Evolutionary conservation across 140 eudicot genomes (phyloP).

Genomic region (Flaveria floridana): DNA sequence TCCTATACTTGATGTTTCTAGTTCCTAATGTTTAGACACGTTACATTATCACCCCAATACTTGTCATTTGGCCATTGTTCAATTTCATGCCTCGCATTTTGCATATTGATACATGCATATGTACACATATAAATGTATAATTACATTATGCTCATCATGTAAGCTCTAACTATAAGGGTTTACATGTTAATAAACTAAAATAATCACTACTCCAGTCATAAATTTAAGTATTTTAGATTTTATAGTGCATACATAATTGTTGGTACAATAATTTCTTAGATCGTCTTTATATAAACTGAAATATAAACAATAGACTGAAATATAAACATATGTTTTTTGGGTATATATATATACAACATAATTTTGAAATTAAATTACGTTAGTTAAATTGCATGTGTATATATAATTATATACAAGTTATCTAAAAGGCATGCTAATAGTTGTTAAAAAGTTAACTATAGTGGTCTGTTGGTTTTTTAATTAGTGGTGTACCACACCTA

Average conservation of each 20-base stretch:
- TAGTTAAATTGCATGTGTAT: neutral
- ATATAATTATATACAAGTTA: no score
- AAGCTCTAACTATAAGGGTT: neutral
- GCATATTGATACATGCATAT: neutral
- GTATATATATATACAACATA: neutral
- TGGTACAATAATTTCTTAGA: neutral
- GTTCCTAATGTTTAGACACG: neutral
- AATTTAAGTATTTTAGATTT: neutral
- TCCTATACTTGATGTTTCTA: neutral
- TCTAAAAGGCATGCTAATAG: neutral
- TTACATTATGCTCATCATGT: neutral
- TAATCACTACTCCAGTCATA: neutral
- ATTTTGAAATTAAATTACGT: no score
- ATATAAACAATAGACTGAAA: neutral
- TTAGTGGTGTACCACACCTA: neutral
- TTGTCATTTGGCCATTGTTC: neutral
- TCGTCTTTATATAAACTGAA: neutral
- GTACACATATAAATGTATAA: neutral
- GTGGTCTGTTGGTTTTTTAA: neutral
- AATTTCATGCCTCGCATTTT: neutral
- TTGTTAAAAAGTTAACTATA: neutral
- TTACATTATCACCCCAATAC: slow-evolving; percentile 6
- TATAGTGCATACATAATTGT: neutral
- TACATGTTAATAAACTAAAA: neutral
- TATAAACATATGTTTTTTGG: neutral